These are phyloP conservation scores for Geranium brycei DNA, from an alignment of 345 rosid genomes.

Conservation along the genomic window DNA sequence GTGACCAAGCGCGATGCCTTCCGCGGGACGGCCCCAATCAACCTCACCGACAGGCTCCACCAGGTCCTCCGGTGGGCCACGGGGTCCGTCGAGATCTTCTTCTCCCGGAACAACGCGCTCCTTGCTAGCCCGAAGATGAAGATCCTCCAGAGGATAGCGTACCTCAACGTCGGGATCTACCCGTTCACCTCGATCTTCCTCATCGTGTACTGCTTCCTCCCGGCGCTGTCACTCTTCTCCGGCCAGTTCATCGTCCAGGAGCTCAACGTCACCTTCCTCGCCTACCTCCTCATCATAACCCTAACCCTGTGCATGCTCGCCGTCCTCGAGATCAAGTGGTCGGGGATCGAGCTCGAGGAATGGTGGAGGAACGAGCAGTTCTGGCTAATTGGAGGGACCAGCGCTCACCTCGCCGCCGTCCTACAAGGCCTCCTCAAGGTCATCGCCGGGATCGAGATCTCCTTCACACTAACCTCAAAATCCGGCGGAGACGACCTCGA, in stretches of 20 bases:
- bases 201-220: constrained; percentile 95
- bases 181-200: constrained; percentile 91
- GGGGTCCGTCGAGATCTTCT: constrained; percentile 93
- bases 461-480: constrained; percentile 81
- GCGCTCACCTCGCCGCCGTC: constrained; percentile 94
- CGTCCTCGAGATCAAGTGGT: constrained; percentile 89
- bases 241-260: constrained; percentile 89
- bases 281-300: constrained; percentile 67
- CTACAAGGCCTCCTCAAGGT: constrained; percentile 88
- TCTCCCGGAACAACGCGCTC: constrained; percentile 89
- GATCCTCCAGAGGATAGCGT: constrained; percentile 79
- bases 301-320: constrained; percentile 72
- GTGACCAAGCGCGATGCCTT: constrained; percentile 96
- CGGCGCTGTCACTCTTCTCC: constrained; percentile 87
- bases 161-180: constrained; percentile 91
- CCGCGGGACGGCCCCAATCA: constrained; percentile 91
- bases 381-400: constrained; percentile 96
- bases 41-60: constrained; percentile 94
- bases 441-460: constrained; percentile 82
- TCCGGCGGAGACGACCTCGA: constrained; percentile 80
- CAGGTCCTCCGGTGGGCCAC: constrained; percentile 98
- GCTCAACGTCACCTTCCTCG: constrained; percentile 72
- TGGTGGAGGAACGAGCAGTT: constrained; percentile 99
- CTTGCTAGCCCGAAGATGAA: constrained; percentile 80
- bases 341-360: constrained; percentile 80